Evolutionary conservation across 805 yeast species (phyloP).

Genomic region (Wickerhamomyces mucosus): DNA sequence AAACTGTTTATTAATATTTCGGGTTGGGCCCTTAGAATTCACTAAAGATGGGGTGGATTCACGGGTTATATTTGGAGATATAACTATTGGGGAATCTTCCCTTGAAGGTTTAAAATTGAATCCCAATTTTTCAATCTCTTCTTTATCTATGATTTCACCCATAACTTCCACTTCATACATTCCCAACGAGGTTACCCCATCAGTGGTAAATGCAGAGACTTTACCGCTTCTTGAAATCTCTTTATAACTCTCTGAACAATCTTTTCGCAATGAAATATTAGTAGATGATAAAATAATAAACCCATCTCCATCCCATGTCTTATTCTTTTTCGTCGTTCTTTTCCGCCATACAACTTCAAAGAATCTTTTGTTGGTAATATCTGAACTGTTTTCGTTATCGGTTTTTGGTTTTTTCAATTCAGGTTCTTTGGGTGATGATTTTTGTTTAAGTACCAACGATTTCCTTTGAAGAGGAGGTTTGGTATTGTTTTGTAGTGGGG

Average conservation of each 20-base stretch:
- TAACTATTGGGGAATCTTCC: no score
- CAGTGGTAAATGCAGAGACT: conserved; percentile 20
- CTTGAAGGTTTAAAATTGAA: no score
- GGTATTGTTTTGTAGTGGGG: no score
- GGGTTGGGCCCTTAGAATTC: no score
- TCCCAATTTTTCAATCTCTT: conserved; percentile 18
- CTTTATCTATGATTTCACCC: conserved; percentile 26
- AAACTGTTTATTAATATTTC: conserved; percentile 15
- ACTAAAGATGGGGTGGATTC: conserved; percentile 5
- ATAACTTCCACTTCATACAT: conserved; percentile 56
- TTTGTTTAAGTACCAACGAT: no score
- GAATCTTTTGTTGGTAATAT: conserved; percentile 7
- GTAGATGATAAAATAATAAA: conserved; percentile 27
- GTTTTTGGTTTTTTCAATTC: no score
- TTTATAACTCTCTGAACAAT: conserved; percentile 22
- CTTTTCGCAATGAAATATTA: conserved; percentile 22
- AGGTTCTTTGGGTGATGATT: no score
- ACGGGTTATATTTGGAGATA: no score
- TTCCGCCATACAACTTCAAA: conserved; percentile 39
- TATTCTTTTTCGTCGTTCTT: conserved; percentile 65
- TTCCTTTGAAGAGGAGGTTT: no score
- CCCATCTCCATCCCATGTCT: conserved; percentile 96
- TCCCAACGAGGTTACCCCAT: conserved; percentile 41
- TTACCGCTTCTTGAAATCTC: conserved; percentile 14
- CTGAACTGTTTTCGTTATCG: no score